Evolutionary conservation across 2,329 filamentous ascomycete genomes (phyloP).

Genomic region (Fusarium subglutinans): DNA sequence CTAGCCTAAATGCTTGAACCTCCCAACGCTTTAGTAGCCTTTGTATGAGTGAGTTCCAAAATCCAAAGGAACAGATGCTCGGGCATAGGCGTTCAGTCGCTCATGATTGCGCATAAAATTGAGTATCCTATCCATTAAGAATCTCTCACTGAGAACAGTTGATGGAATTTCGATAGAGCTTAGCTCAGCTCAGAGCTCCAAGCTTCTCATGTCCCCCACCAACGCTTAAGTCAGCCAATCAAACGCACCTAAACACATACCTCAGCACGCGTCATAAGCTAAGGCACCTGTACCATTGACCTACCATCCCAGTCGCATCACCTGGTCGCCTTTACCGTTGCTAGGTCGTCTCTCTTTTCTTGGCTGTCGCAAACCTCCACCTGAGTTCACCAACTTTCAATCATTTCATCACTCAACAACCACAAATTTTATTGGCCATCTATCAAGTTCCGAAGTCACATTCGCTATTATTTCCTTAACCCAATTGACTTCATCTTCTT

Average conservation of each 20-base stretch:
- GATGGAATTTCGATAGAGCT: neutral
- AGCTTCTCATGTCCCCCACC: conserved; percentile 3
- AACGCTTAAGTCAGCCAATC: conserved; percentile 20
- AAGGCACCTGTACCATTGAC: neutral
- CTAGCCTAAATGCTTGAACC: neutral
- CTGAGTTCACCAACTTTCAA: conserved; percentile 8
- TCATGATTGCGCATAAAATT: neutral
- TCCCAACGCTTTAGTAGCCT: neutral
- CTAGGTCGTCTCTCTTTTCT: conserved; percentile 32
- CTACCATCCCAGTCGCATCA: neutral
- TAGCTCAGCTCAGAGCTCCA: neutral
- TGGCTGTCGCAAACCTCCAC: conserved; percentile 39
- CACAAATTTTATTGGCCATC: conserved; percentile 1
- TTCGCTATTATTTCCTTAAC: neutral
- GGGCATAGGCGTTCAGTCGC: too few species aligned
- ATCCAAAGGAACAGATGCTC: neutral
- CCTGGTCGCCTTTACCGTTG: conserved; percentile 23
- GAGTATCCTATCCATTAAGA: neutral
- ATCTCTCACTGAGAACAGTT: neutral
- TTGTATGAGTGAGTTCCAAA: neutral
- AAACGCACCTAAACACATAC: neutral
- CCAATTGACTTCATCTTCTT: neutral
- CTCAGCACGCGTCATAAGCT: conserved; percentile 32
- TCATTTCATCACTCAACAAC: conserved; percentile 20
- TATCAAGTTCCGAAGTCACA: neutral